Evolutionary conservation across 148 eudicot genomes (phyloP), one percentile per base, ranked within the genome.

Genomic region (Amaranthus palmeri): DNA sequence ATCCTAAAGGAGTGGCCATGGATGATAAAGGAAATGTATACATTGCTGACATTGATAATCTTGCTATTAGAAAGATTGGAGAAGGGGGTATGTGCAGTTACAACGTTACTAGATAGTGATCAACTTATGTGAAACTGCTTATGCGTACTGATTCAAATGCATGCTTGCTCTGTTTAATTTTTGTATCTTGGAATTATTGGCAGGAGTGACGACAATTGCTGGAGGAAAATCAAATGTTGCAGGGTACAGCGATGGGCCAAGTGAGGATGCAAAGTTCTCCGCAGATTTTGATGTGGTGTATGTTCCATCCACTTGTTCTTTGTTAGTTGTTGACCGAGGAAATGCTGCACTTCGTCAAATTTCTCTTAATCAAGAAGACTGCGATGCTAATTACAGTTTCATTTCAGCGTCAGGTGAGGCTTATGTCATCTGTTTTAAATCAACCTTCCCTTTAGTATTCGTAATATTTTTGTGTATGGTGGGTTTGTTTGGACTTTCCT

Each of bases 201-300:
- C 82, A 96, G 99, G 99, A 67, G 99, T 96, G 83, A 89, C 97
- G 42, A 96, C 99, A 53, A 96, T 96, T 83, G 99, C 99, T 70
- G 99, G 99, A 61, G 99, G 99, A 6, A 96, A 92, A 79, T 96
- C 99, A 54, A 96, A 85, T 83, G 81, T 87, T 82, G 86, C 93
- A 47, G 99, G 99, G 60, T 92, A 89, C 81, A 90, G 97, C 80
- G 99, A 92, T 73, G 99, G 99, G 53, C 97, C 99, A 4, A 90
- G 97, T 69, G 99, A 90, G 69, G 90, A 87, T 80, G 99, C 99
- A 54, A 86, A 86, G 75, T 95, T 96, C 80, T 96, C 99, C 36
- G 18, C 74, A 71, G 97, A 96, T 77, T 96, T 96, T 79, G 99
- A 92, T 69, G 85, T 96, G 79, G 78, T 95, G 69, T 92, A 96